Evolutionary conservation across 345 rosid genomes (phyloP).

Genomic region (Excoecaria cochinchinensis): DNA sequence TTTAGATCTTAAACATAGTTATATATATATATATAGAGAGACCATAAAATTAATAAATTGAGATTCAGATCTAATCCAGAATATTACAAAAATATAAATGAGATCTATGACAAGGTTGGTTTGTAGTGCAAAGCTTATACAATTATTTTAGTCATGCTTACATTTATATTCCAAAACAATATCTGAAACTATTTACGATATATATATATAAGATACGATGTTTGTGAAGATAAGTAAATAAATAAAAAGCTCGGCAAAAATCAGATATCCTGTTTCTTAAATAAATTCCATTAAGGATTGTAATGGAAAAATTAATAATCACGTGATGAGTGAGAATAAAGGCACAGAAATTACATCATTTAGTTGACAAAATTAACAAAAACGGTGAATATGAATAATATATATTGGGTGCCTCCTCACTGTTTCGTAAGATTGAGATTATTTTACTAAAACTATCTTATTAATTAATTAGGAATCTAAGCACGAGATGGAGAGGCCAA

Average conservation of each 20-base stretch:
- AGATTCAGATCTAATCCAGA: conserved; percentile 28
- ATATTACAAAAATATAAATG: neutral
- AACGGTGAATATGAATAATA: no score
- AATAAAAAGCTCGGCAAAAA: no score
- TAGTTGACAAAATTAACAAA: neutral
- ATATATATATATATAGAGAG: neutral
- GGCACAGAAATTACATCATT: neutral
- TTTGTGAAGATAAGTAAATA: no score
- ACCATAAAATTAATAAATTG: neutral
- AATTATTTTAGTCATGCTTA: neutral
- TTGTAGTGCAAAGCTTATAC: conserved; percentile 10
- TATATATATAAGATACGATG: no score
- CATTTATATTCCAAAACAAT: no score
- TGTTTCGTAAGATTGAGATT: conserved; percentile 5
- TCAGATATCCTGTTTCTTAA: no score
- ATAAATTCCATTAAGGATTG: no score
- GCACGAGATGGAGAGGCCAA: conserved; percentile 20
- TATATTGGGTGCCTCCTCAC: conserved; percentile 20
- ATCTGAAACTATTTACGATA: no score
- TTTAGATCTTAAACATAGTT: conserved; percentile 16
- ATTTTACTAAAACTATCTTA: conserved; percentile 16
- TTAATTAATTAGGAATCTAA: conserved; percentile 25
- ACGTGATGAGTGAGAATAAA: conserved; percentile 28
- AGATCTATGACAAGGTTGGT: neutral
- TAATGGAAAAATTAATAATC: conserved; percentile 3